Evolutionary conservation across 2,329 filamentous ascomycete genomes (phyloP), one percentile per base, ranked within the genome.

Genomic region (Ophiostoma pallidulum): DNA sequence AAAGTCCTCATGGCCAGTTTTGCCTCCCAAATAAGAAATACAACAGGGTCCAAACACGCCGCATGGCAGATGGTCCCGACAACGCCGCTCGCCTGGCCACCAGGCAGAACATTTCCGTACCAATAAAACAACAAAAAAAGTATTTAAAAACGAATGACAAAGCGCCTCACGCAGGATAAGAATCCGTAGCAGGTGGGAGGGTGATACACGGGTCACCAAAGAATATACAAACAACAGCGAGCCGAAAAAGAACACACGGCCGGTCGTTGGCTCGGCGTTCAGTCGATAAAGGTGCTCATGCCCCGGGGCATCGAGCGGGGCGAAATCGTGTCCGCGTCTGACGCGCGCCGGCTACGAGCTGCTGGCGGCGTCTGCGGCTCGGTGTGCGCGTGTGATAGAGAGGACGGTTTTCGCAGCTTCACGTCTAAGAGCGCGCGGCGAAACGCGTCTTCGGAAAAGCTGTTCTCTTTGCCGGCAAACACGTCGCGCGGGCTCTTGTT

Each of bases 231-330:
- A 33, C 12, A 33, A 8, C 4, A n/a, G n/a, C n/a, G n/a, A n/a
- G n/a, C n/a, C n/a, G n/a, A n/a, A n/a, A n/a, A n/a, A n/a, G n/a
- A n/a, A n/a, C n/a, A n/a, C n/a, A n/a, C n/a, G n/a, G n/a, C n/a
- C n/a, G 12, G 14, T 33, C 6, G 24, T 10, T 28, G 24, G 5
- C 24, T 10, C 32, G 9, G 19, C 19, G 13, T 8, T 44, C 41
- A 57, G 41, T 69, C 58, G 47, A 72, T 59, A 9, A 72, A 49
- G 8, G 52, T 51, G 10, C 51, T 58, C 64, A 73, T 65, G 29
- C 61, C 63, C 7, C 60, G 60, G 4, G 71, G 71, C 12, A 66
- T 53, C 3, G 64, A 65, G 16, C 58, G 62, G 7, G 70, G 68
- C 36, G 68, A 71, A 41, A 73, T 68, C 8, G 68, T 72, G 16